Base-by-base conservation (phyloP, 2,329 filamentous ascomycete genomes). In the Fusarium cicatricum region DNA sequence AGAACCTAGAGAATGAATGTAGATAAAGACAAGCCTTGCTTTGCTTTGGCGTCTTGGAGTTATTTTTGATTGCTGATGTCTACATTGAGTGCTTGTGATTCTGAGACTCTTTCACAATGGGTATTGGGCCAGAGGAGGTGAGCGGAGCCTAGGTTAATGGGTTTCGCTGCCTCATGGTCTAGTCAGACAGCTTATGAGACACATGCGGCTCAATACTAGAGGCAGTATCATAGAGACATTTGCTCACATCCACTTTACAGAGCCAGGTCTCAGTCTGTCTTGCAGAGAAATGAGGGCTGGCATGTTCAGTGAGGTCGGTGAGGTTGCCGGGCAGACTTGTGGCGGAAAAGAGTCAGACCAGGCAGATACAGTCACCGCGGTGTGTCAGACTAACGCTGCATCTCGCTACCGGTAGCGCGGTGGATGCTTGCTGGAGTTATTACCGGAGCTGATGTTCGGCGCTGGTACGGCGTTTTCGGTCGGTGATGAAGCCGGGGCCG, bases 11-110 rank as follows among this genome's bases (percentile, higher is more conserved):
- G 29, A 51, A 37, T 45, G 49, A 17, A 54, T 62, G 58, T 61
- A 61, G 58, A 62, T 61, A 54, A 26, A 61, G 52, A 59, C 16
- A 54, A 14, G 45, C 54, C 44, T 62, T 51, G 54, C 32, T 62
- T 62, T 62, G 59, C 53, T 48, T 58, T 26, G 23, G 23, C 23
- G 23, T 26, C n/a, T 62, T 45, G 58, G 58, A 62, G 58, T 62
- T 62, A 50, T 49, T 56, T 55, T 46, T 40, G 51, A 51, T 60
- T 49, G 23, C 11, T 11, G 8, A 4, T 32, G 29, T 14, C 5
- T 32, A 7, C 11, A 4, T 4, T 32, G 29, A 32, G 55, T 55
- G 21, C 8, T 10, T 29, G 21, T 17, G n/a, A 33, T 16, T n/a
- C 5, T 44, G 19, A 16, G 42, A 26, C 21, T 45, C 19, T 26